Base-by-base conservation (phyloP, 2,329 filamentous ascomycete species). In the Cladophialophora carrionii region DNA sequence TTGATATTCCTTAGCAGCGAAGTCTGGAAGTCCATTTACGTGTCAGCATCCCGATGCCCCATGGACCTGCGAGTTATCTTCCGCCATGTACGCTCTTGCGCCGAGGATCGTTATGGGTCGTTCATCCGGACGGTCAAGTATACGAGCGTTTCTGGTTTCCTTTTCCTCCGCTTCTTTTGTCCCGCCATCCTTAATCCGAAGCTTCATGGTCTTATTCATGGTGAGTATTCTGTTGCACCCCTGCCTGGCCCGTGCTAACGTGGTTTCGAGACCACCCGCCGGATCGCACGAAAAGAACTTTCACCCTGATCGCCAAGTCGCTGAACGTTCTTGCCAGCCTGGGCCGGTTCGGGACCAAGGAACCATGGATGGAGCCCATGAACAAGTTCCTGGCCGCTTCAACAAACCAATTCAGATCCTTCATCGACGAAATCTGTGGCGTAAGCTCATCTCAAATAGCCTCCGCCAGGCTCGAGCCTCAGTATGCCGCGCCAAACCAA, bases 281-380 rank as follows among this genome's bases (percentile, higher is more conserved):
- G 57, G 86, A 88, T 29, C 88, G 88, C 60, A 91, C 93, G 10
- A 91, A 96, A 74, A 87, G 94, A 49, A 96, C 93, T 0, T 83
- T 97, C 60, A 97, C 94, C 0, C 84, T 98, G 57, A 93, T 98
- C 65, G 92, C 94, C 26, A 98, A 98, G 77, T 91, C 90, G 1
- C 81, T 98, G 8, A 93, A 97, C 78, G 93, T 92, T 17, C 83
- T 98, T 64, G 92, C 92, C 20, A 97, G 97, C 75, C 84, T 97
- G 78, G 91, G 91, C 1, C 92, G 87, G 0, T 97, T 97, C 74
- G 94, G 94, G 48, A 93, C 90, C 74, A 96, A 96, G 75, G 94
- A 98, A 77, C 88, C 90, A n/a, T 98, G 92, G 92, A 97, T 98
- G 93, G 93, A 96, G 78, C 92, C 92, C 0, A 98, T 98, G 94